phyloP scores from a whole-genome alignment of 106 monocot genomes.

The Platanthera zijinensis region DNA sequence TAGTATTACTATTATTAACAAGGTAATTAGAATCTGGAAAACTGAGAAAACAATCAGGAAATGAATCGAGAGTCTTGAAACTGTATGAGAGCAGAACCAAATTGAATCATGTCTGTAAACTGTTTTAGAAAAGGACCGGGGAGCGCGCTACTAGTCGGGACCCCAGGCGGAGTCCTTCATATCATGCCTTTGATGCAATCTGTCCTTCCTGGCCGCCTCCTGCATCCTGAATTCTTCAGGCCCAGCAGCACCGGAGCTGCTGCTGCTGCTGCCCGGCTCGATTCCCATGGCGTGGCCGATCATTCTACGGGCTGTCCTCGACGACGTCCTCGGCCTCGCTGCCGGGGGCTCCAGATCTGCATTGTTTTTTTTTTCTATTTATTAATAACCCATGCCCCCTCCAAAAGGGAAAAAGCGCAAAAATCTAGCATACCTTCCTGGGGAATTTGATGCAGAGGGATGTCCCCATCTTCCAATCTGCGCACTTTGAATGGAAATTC shows the following conservation, averaged over 20 bases:
- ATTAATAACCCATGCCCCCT: no score
- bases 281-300: constrained; percentile 85
- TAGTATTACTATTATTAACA: no score
- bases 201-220: constrained; percentile 65
- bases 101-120: no score
- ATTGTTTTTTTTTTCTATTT: not conserved
- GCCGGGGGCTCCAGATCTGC: constrained; percentile 81
- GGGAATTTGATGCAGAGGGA: constrained; percentile 34
- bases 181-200: constrained; percentile 44
- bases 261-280: constrained; percentile 17
- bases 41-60: no score
- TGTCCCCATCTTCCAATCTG: constrained; percentile 40
- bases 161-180: constrained; percentile 90
- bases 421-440: constrained; percentile 31
- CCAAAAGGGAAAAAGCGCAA: no score
- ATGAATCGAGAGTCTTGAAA: no score
- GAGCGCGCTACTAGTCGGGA: constrained; percentile 27
- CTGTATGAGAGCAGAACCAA: no score
- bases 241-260: constrained; percentile 16
- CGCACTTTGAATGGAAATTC: constrained; percentile 55
- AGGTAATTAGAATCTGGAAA: no score
- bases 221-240: constrained; percentile 58
- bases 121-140: no score
- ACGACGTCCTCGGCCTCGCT: constrained; percentile 80
- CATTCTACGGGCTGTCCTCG: constrained; percentile 71